Base-by-base conservation (phyloP, 176 grass and related monocot species). In the Oryza punctata region DNA sequence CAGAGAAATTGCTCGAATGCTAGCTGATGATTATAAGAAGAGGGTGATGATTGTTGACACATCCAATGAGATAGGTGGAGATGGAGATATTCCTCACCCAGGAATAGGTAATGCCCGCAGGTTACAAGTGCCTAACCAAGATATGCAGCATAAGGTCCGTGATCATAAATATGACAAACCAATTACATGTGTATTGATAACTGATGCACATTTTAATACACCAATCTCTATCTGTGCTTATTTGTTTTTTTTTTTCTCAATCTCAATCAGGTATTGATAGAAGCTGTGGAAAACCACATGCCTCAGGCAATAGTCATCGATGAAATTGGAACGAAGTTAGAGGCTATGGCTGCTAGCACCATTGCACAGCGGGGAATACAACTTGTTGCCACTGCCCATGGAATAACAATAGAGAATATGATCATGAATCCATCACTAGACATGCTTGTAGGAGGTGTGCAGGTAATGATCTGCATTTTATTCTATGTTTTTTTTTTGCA, bases 211-310 rank as follows among this genome's bases (percentile, higher is more conserved):
- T 63, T 75, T 75, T 70, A 49, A 16, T 49, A 15, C 15, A 70
- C 32, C 2, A 3, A 54, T 81, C 15, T 41, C 2, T 6, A 0
- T 32, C 12, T 72, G 41, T 57, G 6, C n/a, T 81, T 84, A 11
- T 78, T 60, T 84, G 10, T 78, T 60, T 67, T 0, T 25, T 11
- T 66, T 44, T 70, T 60, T 12, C 87, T 32, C 77, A 28, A 24
- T 85, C 38, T 24, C 26, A 76, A 82, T 61, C 82, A 98, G 89
- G 96, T 98, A 40, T 78, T 98, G 73, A 93, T 98, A 85, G 96
- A 95, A 89, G 96, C 96, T 66, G 96, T 98, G 24, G 95, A 98
- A 81, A 95, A 98, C 44, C 95, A 98, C 74, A 98, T 98, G 95
- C 92, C 95, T 24, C 92, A 95, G 74, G 92, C 92, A 71, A 98